Evolutionary conservation across 805 yeast species (phyloP).

Genomic region (Barnettozyma sucrosica): DNA sequence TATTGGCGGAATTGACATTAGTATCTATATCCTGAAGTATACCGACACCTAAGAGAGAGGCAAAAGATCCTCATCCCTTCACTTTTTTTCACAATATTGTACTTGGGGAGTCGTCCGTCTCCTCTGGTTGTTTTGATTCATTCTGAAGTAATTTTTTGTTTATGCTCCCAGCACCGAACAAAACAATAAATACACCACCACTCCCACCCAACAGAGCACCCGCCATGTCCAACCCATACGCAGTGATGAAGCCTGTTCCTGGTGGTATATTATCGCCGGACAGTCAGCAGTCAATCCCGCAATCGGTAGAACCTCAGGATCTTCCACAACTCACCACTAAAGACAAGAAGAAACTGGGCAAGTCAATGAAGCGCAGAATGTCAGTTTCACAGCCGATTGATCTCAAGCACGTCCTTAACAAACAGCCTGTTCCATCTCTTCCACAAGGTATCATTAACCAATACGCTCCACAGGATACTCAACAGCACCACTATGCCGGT

Average conservation of each 20-base stretch:
- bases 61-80: too few species aligned
- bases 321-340: slow-evolving; percentile 31
- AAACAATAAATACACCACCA: too few species aligned
- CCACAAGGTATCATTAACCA: slow-evolving; percentile 22
- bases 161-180: too few species aligned
- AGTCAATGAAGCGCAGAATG: slow-evolving; percentile 39
- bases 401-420: slow-evolving; percentile 9
- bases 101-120: too few species aligned
- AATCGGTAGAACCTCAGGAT: slow-evolving; percentile 8
- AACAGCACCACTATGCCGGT: slow-evolving; percentile 4
- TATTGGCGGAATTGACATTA: background rate
- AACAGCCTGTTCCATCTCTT: slow-evolving; percentile 24
- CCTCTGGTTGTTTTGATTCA: too few species aligned
- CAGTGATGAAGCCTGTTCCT: slow-evolving; percentile 10
- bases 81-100: too few species aligned
- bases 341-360: slow-evolving; percentile 34
- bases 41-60: too few species aligned
- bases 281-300: background rate
- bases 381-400: slow-evolving; percentile 33
- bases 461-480: slow-evolving; percentile 10
- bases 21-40: too few species aligned
- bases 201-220: background rate
- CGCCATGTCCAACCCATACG: slow-evolving; percentile 16
- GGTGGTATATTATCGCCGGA: background rate
- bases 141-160: too few species aligned